A percentile compares a stretch with the other conserved stretches of the same genome.
phyloP scores from a whole-genome alignment of 345 rosid species.

The Pelargonium nanum region DNA sequence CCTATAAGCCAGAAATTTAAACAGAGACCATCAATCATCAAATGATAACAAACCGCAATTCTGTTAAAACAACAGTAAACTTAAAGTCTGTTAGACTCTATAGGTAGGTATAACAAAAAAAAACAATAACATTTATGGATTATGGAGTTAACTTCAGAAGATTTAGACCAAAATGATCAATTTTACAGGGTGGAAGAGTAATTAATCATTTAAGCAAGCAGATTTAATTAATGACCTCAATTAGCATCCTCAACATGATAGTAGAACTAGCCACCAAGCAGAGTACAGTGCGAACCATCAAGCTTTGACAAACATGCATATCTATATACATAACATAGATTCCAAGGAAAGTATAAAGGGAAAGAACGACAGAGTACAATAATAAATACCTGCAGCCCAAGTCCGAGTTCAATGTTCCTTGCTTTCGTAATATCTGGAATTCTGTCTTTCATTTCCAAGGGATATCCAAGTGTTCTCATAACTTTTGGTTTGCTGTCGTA shows the following conservation, averaged over 20 bases:
- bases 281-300: background rate
- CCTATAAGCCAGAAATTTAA: background rate
- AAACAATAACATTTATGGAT: no score
- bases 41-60: background rate
- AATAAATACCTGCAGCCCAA: constrained; percentile 95
- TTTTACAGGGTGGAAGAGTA: background rate
- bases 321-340: background rate
- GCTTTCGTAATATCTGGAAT: constrained; percentile 88
- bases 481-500: constrained; percentile 77
- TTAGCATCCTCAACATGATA: no score
- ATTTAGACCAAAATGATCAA: background rate
- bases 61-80: background rate
- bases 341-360: background rate
- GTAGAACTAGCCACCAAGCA: no score
- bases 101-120: no score
- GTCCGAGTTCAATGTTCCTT: constrained; percentile 86
- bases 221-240: background rate
- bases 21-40: background rate
- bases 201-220: background rate
- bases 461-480: constrained; percentile 69
- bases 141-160: background rate
- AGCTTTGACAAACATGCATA: no score
- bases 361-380: background rate
- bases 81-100: background rate
- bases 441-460: constrained; percentile 54